Evolutionary conservation across 2,329 filamentous ascomycete species (phyloP).

Genomic region (Aspergillus oerlinghausenensis): DNA sequence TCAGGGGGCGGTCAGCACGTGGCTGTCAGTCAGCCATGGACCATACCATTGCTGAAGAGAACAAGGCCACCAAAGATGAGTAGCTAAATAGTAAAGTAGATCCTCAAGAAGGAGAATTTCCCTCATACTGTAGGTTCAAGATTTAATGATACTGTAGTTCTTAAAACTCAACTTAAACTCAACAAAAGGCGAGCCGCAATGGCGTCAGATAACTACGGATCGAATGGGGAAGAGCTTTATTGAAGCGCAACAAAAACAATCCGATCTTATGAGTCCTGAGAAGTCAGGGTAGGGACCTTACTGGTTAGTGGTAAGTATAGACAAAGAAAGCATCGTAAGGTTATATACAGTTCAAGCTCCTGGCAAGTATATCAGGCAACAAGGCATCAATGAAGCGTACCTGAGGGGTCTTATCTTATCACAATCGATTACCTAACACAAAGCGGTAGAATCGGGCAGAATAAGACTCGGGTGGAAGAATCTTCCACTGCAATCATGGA

Average conservation of each 20-base stretch:
- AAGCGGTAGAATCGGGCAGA: not conserved
- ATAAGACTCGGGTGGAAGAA: not conserved
- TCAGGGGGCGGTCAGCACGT: slow-evolving; percentile 5
- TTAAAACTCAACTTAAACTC: not conserved
- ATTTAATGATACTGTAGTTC: not conserved
- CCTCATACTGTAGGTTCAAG: not conserved
- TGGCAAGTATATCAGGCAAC: not conserved
- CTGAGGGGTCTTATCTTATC: not conserved
- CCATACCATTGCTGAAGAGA: no score
- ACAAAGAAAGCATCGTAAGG: no score
- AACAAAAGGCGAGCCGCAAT: no score
- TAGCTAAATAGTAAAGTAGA: not conserved
- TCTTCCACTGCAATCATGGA: not conserved
- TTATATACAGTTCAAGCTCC: no score
- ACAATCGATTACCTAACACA: not conserved
- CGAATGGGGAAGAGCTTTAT: no score
- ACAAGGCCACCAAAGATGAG: not conserved
- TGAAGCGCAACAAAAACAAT: no score
- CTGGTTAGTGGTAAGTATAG: no score
- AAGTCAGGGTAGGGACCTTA: no score
- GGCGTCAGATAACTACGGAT: no score
- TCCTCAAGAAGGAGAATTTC: not conserved
- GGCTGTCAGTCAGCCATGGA: not conserved
- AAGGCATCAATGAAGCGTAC: not conserved
- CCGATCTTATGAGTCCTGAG: no score